Evolutionary conservation across 148 eudicot species (phyloP), one percentile per base, ranked within the genome.

Genomic region (Rhododendron williamsianum): DNA sequence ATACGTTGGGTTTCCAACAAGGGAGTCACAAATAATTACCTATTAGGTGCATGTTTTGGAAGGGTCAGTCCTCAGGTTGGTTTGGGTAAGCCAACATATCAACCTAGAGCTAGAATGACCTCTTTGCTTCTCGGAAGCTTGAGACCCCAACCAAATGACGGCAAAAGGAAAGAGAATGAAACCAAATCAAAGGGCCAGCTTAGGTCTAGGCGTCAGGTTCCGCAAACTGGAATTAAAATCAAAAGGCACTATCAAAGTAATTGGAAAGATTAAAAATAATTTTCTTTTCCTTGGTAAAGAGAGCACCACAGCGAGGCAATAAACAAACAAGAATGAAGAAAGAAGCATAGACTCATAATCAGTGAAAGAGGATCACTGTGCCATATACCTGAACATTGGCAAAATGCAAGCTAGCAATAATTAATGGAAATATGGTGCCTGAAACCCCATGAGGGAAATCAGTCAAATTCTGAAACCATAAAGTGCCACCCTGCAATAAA

Each of bases 391-490:
- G 94, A 86, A 93, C 87, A 84, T 93, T 94, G 81, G 86, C 87
- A 73, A 91, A 93, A 91, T 97, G 98, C 91, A 97, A 91, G 56
- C 93, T 86, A 85, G 94, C 99, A 86, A 95, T 86, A 63, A 94
- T 85, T 8, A 92, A 51, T 41, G 99, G 99, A 80, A 95, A 86
- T 82, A 94, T 84, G 84, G 89, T 86, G 63, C 98, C 98, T 83
- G 87, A 84, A 86, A 83, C 87, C 85, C 99, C 98, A 87, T 74
- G 91, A 56, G 98, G 89, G 82, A 86, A 86, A 84, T 91, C 96
- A 81, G 93, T 93, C 96, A 97, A 88, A 89, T 97, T 91, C 86
- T 91, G 94, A 88, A 97, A 95, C 99, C 99, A 97, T 56, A 97
- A 84, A 82, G 86, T 81, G 82, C 99, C 99, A 35, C 98, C 99